A percentile compares a stretch with the other conserved stretches of the same genome.
phyloP scores from a whole-genome alignment of 139 green algal species.

The Trebouxia sp. region DNA sequence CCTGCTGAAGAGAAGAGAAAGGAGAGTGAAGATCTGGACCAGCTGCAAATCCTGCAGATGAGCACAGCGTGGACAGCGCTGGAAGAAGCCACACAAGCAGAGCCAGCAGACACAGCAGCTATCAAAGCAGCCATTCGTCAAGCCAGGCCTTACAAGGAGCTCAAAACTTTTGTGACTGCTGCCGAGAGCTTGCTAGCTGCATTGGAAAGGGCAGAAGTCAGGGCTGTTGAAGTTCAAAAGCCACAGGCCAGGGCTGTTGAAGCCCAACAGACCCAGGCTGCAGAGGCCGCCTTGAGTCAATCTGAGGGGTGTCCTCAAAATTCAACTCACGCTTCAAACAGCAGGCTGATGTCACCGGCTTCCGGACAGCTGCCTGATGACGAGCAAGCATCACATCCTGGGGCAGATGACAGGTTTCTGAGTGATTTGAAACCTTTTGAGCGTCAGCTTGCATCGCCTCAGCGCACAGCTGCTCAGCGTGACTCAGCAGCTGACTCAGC shows the following conservation, averaged over 20 bases:
- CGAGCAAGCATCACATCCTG: too few relatives aligned
- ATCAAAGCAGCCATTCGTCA: background rate
- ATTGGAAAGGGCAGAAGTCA: background rate
- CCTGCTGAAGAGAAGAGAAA: background rate
- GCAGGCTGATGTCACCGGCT: too few relatives aligned
- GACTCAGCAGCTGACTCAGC: background rate
- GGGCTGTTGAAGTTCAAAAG: background rate
- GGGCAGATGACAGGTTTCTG: too few relatives aligned
- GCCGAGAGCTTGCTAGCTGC: background rate
- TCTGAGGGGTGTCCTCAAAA: too few relatives aligned
- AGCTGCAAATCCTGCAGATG: constrained; percentile 1
- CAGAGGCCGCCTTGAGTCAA: too few relatives aligned
- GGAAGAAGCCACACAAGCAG: background rate
- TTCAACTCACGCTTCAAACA: too few relatives aligned
- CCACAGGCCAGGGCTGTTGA: background rate
- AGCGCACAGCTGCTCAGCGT: background rate
- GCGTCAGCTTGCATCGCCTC: too few relatives aligned
- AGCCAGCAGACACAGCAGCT: background rate
- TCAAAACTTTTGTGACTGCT: background rate
- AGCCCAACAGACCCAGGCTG: background rate
- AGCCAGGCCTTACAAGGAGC: background rate
- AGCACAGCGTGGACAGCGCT: background rate
- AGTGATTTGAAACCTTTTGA: too few relatives aligned
- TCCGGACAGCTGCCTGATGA: too few relatives aligned
- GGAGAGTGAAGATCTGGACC: background rate